These are phyloP conservation scores for Fusarium agapanthi DNA, from an alignment of 2,329 filamentous ascomycete species.

Conservation along the genomic window DNA sequence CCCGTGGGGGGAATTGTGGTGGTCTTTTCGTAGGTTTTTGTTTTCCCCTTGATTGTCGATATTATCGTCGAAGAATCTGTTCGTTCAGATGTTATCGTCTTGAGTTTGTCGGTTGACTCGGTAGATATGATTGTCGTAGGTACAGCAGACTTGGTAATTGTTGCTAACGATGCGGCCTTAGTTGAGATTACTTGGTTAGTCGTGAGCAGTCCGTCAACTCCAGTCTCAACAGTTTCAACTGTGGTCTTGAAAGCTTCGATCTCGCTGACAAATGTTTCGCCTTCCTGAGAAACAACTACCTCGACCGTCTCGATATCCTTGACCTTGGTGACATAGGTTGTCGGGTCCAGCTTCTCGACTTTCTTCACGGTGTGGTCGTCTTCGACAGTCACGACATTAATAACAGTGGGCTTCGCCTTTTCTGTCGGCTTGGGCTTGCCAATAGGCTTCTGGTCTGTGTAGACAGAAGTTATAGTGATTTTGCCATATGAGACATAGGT, in stretches of 20 bases:
- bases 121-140: constrained; percentile 31
- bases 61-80: constrained; percentile 31
- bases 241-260: constrained; percentile 22
- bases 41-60: constrained; percentile 32
- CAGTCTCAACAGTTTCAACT: constrained; percentile 17
- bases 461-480: constrained; percentile 38
- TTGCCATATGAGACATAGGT: constrained; percentile 38
- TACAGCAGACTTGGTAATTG: constrained; percentile 13
- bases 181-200: constrained; percentile 28
- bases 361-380: constrained; percentile 35
- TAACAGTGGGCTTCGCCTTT: constrained; percentile 32
- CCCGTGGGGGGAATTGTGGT: constrained; percentile 23
- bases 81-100: constrained; percentile 30
- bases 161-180: constrained; percentile 18
- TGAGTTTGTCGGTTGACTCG: constrained; percentile 12
- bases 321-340: constrained; percentile 33
- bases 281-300: constrained; percentile 19
- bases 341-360: constrained; percentile 33
- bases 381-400: constrained; percentile 35
- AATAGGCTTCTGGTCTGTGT: constrained; percentile 26
- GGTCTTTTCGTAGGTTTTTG: constrained; percentile 29
- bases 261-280: constrained; percentile 25
- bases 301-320: constrained; percentile 25
- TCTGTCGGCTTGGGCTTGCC: constrained; percentile 1
- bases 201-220: constrained; percentile 14